These are phyloP conservation scores for Rubroshorea leprosula DNA, from an alignment of 345 rosid species.

Conservation along the genomic window DNA sequence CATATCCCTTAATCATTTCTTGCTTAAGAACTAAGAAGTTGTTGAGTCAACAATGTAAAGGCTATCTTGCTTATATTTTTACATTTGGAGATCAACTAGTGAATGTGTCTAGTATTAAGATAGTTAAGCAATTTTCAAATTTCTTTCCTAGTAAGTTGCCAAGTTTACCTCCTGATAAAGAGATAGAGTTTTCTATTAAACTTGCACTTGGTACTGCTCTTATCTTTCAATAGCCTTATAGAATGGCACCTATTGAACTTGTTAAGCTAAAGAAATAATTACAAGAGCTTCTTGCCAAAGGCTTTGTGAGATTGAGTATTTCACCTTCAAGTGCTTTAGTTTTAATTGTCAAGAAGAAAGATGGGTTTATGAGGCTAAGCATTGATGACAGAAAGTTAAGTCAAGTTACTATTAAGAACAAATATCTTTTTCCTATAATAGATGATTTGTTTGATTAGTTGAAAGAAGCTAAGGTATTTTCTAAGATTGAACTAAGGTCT, in stretches of 20 bases:
- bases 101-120: too few relatives aligned
- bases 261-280: neutral
- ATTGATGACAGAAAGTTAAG: neutral
- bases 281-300: neutral
- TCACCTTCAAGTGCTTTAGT: neutral
- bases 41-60: too few relatives aligned
- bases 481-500: neutral
- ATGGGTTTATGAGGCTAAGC: neutral
- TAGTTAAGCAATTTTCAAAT: too few relatives aligned
- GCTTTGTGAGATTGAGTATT: neutral
- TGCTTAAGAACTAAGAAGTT: too few relatives aligned
- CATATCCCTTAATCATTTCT: too few relatives aligned
- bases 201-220: neutral
- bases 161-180: neutral
- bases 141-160: too few relatives aligned
- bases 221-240: neutral
- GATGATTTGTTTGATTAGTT: neutral
- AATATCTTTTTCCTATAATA: neutral
- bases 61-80: too few relatives aligned
- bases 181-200: neutral
- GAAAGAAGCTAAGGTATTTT: neutral
- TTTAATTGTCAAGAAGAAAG: neutral
- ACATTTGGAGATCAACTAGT: too few relatives aligned
- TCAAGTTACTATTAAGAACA: neutral
- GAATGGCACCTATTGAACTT: neutral